Conservation (phyloP, 768 basidiomycete genomes). For the Rubroboletus pulcherrimus region DNA sequence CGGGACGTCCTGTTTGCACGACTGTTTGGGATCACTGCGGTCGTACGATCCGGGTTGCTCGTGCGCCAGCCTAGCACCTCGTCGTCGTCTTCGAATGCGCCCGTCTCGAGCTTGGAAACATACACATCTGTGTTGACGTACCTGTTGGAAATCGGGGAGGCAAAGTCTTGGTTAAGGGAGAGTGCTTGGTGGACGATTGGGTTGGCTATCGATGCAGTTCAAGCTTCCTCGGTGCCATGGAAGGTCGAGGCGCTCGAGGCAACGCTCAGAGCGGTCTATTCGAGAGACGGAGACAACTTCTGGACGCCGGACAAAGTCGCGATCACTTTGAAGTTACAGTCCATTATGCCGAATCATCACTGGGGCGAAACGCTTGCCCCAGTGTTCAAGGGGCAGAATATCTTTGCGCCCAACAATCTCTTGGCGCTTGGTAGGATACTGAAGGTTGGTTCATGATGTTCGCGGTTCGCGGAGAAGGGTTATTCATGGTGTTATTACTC, state of each 20-base stretch:
- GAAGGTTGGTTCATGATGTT: slow-evolving; percentile 51
- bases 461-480: neutral
- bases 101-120: slow-evolving; percentile 53
- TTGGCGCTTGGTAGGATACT: slow-evolving; percentile 67
- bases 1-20: slow-evolving; percentile 90
- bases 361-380: slow-evolving; percentile 68
- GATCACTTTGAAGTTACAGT: slow-evolving; percentile 67
- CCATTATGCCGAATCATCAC: slow-evolving; percentile 51
- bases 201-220: slow-evolving; percentile 58
- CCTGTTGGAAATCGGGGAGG: slow-evolving; percentile 67
- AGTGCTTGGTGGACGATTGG: slow-evolving; percentile 83
- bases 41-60: slow-evolving; percentile 83
- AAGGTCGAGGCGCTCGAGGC: slow-evolving; percentile 56
- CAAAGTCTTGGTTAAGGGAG: slow-evolving; percentile 89
- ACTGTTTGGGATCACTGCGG: slow-evolving; percentile 81
- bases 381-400: slow-evolving; percentile 68
- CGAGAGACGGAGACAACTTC: slow-evolving; percentile 5
- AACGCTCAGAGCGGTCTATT: slow-evolving; percentile 50
- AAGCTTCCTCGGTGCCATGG: slow-evolving; percentile 64
- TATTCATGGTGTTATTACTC: slow-evolving; percentile 5
- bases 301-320: slow-evolving; percentile 94
- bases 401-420: slow-evolving; percentile 75
- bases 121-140: slow-evolving; percentile 57
- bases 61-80: slow-evolving; percentile 55
- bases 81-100: slow-evolving; percentile 46